These are phyloP conservation scores for Colletotrichum truncatum DNA, from an alignment of 2,329 filamentous ascomycete species.

Conservation along the genomic window DNA sequence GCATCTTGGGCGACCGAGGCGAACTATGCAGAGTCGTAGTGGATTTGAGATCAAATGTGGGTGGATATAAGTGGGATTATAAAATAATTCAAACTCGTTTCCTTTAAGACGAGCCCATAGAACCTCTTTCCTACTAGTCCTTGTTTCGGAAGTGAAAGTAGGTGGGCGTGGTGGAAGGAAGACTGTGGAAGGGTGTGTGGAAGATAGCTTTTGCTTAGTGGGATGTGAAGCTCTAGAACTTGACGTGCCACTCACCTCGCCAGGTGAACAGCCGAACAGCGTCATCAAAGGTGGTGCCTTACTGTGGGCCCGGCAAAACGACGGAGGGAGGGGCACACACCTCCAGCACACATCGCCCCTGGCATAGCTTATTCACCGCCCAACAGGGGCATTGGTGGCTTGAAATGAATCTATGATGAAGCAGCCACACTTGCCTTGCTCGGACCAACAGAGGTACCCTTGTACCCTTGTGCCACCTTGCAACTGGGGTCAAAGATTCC, in stretches of 20 bases:
- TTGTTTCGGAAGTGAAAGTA: neutral
- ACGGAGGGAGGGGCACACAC: slow-evolving; percentile 14
- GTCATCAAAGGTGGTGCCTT: slow-evolving; percentile 33
- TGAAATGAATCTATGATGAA: no score
- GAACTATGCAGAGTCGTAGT: neutral
- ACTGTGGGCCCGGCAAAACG: slow-evolving; percentile 29
- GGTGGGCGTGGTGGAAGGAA: slow-evolving; percentile 4
- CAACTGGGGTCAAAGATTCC: neutral
- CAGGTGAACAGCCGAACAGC: slow-evolving; percentile 19
- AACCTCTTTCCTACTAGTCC: neutral
- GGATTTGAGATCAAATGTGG: neutral
- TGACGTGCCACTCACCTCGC: slow-evolving; percentile 5
- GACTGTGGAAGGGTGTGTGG: neutral
- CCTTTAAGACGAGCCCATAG: slow-evolving; percentile 1
- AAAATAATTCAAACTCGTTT: neutral
- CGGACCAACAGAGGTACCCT: slow-evolving; percentile 2
- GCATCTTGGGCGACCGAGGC: slow-evolving; percentile 61
- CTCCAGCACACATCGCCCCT: slow-evolving; percentile 10
- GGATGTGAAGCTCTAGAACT: slow-evolving; percentile 13
- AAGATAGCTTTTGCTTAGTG: slow-evolving; percentile 20
- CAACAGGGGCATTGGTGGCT: slow-evolving; percentile 12
- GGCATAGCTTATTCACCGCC: slow-evolving; percentile 26
- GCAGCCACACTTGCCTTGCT: slow-evolving; percentile 21
- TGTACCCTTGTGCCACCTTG: slow-evolving; percentile 4
- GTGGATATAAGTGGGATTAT: neutral